Evolutionary conservation across 352 stramenopile species (phyloP), one percentile per base, ranked within the genome.

Genomic region (Pythium sukuiense): DNA sequence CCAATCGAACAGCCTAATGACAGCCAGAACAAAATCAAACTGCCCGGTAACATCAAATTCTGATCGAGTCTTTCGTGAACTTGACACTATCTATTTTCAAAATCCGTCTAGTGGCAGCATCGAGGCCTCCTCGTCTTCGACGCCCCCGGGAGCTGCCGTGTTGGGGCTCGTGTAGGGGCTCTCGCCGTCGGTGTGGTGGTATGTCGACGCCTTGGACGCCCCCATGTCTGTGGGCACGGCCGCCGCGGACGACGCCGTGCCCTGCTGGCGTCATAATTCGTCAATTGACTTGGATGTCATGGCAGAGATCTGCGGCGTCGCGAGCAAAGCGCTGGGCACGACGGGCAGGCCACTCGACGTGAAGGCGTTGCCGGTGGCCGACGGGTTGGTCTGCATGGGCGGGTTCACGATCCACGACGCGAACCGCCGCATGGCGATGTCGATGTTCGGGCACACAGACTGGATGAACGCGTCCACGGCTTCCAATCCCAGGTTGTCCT

Each of bases 381-480:
- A 59, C 20, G 64, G 46, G 29, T 41, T 77, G 29, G 49, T 59
- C 1, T 58, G 55, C 41, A 56, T 43, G 6, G 67, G 61, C 5
- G 67, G 67, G 30, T 73, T 70, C 12, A 62, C 52, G 50, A 93
- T 87, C 87, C 87, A 96, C 43, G 73, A 77, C 18, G 85, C 68
- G 20, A 96, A 62, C 48, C 88, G 88, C 30, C 83, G 78, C 83
- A 96, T 96, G 9, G 87, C 85, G 12, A 87, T 83, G 66, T 90
- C 85, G 54, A 96, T 70, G 70, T 96, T 94, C 11, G 87, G 87
- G 55, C 87, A 96, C 61, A 96, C 87, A 13, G 87, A 96, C 68
- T 92, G 84, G 67, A 96, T 91, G 64, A 96, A 96, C 30, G 84
- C 80, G 55, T 93, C 83, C 30, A 92, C 81, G 0, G 85, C 85